Conservation (phyloP, 23 red algal genomes). For the Gracilaria domingensis region DNA sequence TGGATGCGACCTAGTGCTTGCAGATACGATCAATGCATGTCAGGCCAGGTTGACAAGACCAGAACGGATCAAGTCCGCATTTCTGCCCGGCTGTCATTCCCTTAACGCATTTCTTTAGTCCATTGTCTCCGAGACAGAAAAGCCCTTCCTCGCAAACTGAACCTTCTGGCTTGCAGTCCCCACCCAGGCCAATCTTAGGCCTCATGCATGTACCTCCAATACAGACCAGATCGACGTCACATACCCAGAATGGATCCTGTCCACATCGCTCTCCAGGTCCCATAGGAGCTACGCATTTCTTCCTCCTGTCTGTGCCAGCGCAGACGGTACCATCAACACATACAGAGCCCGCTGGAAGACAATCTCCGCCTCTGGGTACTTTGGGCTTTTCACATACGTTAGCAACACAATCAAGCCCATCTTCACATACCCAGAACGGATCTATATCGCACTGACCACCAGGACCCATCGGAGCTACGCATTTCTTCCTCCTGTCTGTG, state of each 20-base stretch:
- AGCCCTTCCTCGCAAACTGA: slow-evolving; percentile 38
- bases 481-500: not conserved
- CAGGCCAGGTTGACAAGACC: not conserved
- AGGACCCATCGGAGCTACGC: slow-evolving; percentile 28
- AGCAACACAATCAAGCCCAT: slow-evolving; percentile 1
- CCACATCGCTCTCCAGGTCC: not conserved
- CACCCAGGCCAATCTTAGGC: not conserved
- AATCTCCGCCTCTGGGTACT: not conserved
- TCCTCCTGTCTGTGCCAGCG: slow-evolving; percentile 9
- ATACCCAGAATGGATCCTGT: slow-evolving; percentile 3
- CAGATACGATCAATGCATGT: not conserved
- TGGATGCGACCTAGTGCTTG: not conserved
- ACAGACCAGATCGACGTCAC: slow-evolving; percentile 4
- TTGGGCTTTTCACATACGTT: not conserved
- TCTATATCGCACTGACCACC: slow-evolving; percentile 10
- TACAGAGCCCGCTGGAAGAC: not conserved
- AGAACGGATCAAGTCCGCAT: slow-evolving; percentile 53
- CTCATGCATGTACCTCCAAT: not conserved
- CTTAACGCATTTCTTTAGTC: slow-evolving; percentile 49
- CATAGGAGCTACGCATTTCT: slow-evolving; percentile 42
- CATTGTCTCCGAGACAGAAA: not conserved
- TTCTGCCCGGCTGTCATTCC: slow-evolving; percentile 23
- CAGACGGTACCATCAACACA: slow-evolving; percentile 51
- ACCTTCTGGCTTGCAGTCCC: slow-evolving; percentile 1
- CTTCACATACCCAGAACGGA: slow-evolving; percentile 40